Evolutionary conservation across 169 alveolate species (phyloP).

Genomic region (Amoebophrya sp.): DNA sequence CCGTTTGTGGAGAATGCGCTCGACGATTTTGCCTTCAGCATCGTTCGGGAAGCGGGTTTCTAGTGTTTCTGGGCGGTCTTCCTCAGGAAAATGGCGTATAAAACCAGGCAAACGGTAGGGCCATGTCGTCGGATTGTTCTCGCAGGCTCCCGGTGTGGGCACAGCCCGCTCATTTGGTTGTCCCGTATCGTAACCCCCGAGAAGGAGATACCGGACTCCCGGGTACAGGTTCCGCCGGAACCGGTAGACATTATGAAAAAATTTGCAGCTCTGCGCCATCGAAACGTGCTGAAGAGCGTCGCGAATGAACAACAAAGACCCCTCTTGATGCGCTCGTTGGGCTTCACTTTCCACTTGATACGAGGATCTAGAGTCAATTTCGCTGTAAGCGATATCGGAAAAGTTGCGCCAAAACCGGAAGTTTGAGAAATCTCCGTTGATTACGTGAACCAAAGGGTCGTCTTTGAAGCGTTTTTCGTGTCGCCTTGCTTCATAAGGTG

Average conservation of each 20-base stretch:
- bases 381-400: not conserved
- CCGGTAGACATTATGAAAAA: not conserved
- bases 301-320: not conserved
- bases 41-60: not conserved
- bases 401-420: not conserved
- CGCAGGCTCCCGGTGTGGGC: not conserved
- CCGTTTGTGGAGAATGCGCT: not conserved
- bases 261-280: not conserved
- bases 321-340: not conserved
- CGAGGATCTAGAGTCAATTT: not conserved
- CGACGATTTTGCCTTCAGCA: not conserved
- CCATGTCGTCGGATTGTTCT: not conserved
- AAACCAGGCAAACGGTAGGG: not conserved
- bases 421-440: constrained; percentile 1
- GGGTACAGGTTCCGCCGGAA: not conserved
- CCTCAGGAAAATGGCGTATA: not conserved
- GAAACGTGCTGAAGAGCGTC: constrained; percentile 19
- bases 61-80: not conserved
- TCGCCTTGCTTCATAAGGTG: not conserved
- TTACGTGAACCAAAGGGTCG: not conserved
- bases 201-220: not conserved
- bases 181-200: not conserved
- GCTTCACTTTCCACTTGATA: not conserved
- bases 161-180: not conserved
- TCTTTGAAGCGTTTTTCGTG: not conserved